A percentile compares a stretch with the other conserved stretches of the same genome.
These are phyloP conservation scores for Ganoderma boninense DNA, from an alignment of 1,284 basidiomycete species.

Conservation along the genomic window DNA sequence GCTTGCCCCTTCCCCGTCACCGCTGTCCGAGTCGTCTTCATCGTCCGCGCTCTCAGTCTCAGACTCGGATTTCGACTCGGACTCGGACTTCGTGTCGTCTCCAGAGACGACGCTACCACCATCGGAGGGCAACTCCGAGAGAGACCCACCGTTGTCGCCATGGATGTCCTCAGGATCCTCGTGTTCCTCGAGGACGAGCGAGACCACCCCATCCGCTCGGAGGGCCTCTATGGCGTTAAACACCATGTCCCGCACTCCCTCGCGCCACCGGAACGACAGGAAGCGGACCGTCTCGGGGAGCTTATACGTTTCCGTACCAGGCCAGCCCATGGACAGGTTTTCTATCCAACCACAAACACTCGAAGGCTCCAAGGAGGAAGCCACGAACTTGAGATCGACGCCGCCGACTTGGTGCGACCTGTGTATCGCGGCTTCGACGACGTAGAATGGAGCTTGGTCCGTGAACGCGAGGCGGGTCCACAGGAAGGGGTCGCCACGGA, in stretches of 20 bases:
- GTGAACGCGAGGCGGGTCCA: slow-evolving; percentile 1
- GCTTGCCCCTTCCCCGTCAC: neutral
- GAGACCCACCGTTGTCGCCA: neutral
- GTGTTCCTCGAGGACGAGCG: neutral
- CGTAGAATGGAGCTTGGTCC: neutral
- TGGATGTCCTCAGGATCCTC: neutral
- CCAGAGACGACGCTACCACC: neutral
- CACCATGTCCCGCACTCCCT: neutral
- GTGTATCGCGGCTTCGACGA: neutral
- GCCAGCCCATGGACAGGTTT: neutral
- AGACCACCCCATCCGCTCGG: neutral
- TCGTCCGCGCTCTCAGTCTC: neutral
- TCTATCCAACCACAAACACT: neutral
- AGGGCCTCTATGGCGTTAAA: neutral
- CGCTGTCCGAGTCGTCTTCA: neutral
- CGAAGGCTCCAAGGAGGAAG: neutral
- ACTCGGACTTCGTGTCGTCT: neutral
- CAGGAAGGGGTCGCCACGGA: neutral
- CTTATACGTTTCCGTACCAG: neutral
- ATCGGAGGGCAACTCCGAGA: neutral
- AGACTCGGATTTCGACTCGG: neutral
- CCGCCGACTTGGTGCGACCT: neutral
- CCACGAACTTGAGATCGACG: neutral
- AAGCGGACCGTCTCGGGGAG: neutral
- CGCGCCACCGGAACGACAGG: neutral